Percentiles rank a stretch among this genome's conserved stretches.
Conservation (phyloP, 345 rosid genomes). For the Euphorbia pulcherrima region DNA sequence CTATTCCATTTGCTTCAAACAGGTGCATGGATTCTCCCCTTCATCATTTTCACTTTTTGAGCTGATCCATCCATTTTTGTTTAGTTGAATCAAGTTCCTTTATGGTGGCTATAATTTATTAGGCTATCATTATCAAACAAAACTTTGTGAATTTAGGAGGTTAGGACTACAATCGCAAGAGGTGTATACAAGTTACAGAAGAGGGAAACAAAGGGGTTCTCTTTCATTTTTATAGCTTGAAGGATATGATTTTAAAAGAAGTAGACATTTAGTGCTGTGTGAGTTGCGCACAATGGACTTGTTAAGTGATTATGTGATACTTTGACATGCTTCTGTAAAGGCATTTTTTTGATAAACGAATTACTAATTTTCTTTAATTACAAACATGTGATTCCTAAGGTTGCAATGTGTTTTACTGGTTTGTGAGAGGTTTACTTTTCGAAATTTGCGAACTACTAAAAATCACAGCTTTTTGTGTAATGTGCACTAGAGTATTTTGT, state of each 20-base stretch:
- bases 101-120: neutral
- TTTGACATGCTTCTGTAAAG: too few species aligned
- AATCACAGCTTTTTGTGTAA: neutral
- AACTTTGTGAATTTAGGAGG: neutral
- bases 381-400: too few species aligned
- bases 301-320: neutral
- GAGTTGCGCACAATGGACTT: neutral
- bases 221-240: neutral
- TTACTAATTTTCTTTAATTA: too few species aligned
- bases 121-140: neutral
- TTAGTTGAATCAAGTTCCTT: neutral
- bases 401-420: neutral
- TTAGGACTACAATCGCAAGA: neutral
- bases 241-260: neutral
- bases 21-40: conserved; percentile 36
- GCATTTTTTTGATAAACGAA: too few species aligned
- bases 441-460: neutral
- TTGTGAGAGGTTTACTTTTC: neutral
- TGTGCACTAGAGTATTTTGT: neutral
- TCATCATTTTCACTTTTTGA: neutral
- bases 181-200: neutral
- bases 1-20: conserved; percentile 49
- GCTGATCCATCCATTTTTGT: neutral
- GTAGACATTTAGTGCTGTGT: too few species aligned
- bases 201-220: neutral